Evolutionary conservation across 1,284 basidiomycete species (phyloP).

Genomic region (Polyporus tsugae): DNA sequence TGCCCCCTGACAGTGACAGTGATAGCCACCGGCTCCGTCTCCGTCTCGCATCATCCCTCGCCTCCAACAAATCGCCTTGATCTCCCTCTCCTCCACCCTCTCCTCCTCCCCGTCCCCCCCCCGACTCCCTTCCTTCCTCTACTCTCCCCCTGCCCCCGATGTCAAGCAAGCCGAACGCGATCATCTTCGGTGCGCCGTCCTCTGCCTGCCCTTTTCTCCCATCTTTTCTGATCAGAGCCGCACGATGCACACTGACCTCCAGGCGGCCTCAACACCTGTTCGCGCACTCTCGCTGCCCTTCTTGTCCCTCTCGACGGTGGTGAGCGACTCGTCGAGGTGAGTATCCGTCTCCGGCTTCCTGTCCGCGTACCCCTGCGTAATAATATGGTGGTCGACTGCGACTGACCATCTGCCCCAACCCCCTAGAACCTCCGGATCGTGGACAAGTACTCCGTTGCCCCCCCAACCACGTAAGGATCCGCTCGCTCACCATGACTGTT

Average conservation of each 20-base stretch:
- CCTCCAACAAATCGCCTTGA: constrained; percentile 30
- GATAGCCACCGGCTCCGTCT: constrained; percentile 24
- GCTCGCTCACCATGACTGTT: background rate
- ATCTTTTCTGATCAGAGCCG: constrained; percentile 24
- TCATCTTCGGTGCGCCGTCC: constrained; percentile 76
- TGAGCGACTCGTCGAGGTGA: constrained; percentile 76
- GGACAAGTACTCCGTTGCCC: constrained; percentile 86
- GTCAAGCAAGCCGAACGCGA: constrained; percentile 70
- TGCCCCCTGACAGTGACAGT: constrained; percentile 13
- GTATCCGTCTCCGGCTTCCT: constrained; percentile 39
- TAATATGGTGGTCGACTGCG: background rate
- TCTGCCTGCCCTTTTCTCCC: constrained; percentile 10
- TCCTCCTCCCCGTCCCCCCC: constrained; percentile 23
- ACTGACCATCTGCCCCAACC: constrained; percentile 13
- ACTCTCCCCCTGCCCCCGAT: constrained; percentile 35
- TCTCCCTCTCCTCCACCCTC: constrained; percentile 21
- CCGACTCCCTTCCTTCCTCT: constrained; percentile 18
- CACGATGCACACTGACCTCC: constrained; percentile 22
- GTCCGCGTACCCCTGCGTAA: background rate
- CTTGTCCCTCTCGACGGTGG: constrained; percentile 67
- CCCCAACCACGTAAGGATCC: constrained; percentile 83
- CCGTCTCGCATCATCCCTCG: too few species aligned
- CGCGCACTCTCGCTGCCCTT: constrained; percentile 68
- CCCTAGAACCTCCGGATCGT: constrained; percentile 78
- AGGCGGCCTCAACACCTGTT: constrained; percentile 83